These are phyloP conservation scores for Penicillium longicatenatum DNA, from an alignment of 495 filamentous ascomycete species.

Conservation along the genomic window DNA sequence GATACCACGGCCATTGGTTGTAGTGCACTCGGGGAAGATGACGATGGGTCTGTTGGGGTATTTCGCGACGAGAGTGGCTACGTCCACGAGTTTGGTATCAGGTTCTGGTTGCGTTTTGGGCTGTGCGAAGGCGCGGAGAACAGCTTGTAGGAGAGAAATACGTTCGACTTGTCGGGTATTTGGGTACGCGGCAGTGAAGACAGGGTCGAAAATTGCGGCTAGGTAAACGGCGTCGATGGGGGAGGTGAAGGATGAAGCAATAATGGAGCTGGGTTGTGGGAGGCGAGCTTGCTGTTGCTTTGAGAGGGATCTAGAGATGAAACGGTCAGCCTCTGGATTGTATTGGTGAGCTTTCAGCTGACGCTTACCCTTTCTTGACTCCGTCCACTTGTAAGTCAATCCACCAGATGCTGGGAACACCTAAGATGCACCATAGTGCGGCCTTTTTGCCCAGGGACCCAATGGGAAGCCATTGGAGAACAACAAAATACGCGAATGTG, in stretches of 20 bases:
- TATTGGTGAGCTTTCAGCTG: not conserved
- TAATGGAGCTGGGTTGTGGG: conserved; percentile 73
- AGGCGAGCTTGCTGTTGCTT: conserved; percentile 67
- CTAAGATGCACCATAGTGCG: conserved; percentile 80
- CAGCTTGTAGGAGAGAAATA: conserved; percentile 73
- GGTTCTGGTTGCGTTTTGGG: conserved; percentile 53
- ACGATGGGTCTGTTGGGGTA: conserved; percentile 76
- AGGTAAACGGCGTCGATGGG: conserved; percentile 94
- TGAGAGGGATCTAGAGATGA: conserved; percentile 49
- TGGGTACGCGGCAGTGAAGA: conserved; percentile 86
- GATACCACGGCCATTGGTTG: conserved; percentile 91
- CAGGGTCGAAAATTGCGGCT: conserved; percentile 93
- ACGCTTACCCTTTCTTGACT: conserved; percentile 74
- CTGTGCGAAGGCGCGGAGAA: conserved; percentile 68
- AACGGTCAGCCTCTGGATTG: not conserved
- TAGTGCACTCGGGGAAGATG: conserved; percentile 90
- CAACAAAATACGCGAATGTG: conserved; percentile 68
- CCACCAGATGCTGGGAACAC: conserved; percentile 93
- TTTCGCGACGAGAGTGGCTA: conserved; percentile 60
- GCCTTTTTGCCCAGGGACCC: conserved; percentile 78
- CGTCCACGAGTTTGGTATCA: conserved; percentile 54
- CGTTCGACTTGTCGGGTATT: conserved; percentile 68
- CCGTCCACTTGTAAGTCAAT: conserved; percentile 95
- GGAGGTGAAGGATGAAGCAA: conserved; percentile 87
- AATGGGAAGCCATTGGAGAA: conserved; percentile 87